Evolutionary conservation across 768 basidiomycete genomes (phyloP).

Genomic region (Lactarius evosmus): DNA sequence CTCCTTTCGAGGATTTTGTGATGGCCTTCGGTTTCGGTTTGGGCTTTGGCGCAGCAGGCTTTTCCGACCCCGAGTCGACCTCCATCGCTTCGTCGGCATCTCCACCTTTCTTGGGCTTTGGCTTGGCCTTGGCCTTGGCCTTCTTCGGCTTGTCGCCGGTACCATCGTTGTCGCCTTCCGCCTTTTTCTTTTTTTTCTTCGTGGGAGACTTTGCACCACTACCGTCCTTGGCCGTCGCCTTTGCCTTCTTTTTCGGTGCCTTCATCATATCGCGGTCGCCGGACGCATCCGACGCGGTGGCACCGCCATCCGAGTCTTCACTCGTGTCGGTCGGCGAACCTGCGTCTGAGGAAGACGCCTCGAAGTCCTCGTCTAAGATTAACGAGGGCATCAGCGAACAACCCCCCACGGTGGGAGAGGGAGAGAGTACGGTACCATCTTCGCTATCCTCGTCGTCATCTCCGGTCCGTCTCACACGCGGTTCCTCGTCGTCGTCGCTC

Average conservation of each 20-base stretch:
- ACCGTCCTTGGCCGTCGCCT: conserved; percentile 43
- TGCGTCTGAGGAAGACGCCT: conserved; percentile 75
- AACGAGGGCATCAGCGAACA: conserved; percentile 15
- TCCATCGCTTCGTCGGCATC: conserved; percentile 42
- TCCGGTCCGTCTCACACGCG: conserved; percentile 43
- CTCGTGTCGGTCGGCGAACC: conserved; percentile 85
- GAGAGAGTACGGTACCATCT: conserved; percentile 44
- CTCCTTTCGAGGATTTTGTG: conserved; percentile 41
- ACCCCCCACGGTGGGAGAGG: conserved; percentile 5
- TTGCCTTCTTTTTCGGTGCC: conserved; percentile 38
- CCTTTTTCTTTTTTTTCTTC: conserved; percentile 37
- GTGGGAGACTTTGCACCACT: conserved; percentile 31
- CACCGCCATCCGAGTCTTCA: conserved; percentile 55
- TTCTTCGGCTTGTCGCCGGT: conserved; percentile 43
- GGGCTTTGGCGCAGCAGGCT: conserved; percentile 29
- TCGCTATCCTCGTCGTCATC: conserved; percentile 78
- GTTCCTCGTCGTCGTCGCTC: conserved; percentile 62
- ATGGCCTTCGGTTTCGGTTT: conserved; percentile 45
- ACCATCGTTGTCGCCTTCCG: conserved; percentile 26
- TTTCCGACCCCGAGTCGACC: conserved; percentile 35
- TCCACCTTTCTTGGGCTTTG: conserved; percentile 44
- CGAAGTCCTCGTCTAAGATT: conserved; percentile 82
- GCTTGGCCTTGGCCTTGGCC: conserved; percentile 44
- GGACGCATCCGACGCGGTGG: conserved; percentile 81
- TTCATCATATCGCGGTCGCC: conserved; percentile 67